Evolutionary conservation across 495 filamentous ascomycete genomes (phyloP).

Genomic region (Aspergillus avenaceus): DNA sequence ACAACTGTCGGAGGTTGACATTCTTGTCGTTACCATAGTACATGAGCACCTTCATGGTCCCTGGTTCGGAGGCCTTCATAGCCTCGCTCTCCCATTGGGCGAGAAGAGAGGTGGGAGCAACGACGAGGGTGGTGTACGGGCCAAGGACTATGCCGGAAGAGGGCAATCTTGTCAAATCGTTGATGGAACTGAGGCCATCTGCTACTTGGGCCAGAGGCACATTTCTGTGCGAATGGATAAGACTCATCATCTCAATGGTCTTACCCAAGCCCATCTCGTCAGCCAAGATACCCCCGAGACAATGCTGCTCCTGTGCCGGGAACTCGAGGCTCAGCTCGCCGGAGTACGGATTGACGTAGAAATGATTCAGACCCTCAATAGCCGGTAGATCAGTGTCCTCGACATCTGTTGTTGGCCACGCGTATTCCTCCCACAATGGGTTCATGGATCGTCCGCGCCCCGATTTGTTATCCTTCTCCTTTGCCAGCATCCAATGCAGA

Average conservation of each 20-base stretch:
- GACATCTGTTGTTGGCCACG: conserved; percentile 82
- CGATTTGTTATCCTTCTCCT: conserved; percentile 75
- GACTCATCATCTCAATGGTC: conserved; percentile 94
- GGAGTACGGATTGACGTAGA: conserved; percentile 96
- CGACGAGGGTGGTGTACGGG: conserved; percentile 87
- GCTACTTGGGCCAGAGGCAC: conserved; percentile 47
- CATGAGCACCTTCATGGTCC: conserved; percentile 75
- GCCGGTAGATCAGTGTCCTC: conserved; percentile 70
- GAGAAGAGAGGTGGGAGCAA: conserved; percentile 91
- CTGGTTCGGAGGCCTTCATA: conserved; percentile 76
- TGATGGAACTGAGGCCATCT: conserved; percentile 39
- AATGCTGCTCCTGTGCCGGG: conserved; percentile 89
- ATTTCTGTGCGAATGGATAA: conserved; percentile 75
- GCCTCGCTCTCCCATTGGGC: conserved; percentile 97
- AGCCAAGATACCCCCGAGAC: conserved; percentile 87
- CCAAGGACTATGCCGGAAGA: conserved; percentile 55
- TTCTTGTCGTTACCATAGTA: conserved; percentile 90
- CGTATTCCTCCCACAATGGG: conserved; percentile 94
- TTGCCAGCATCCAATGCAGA: conserved; percentile 90
- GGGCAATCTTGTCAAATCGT: conserved; percentile 56
- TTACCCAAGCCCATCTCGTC: conserved; percentile 93
- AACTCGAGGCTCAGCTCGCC: conserved; percentile 93
- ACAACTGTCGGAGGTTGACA: conserved; percentile 69
- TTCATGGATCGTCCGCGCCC: conserved; percentile 79
- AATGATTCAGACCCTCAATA: conserved; percentile 60